phyloP scores from a whole-genome alignment of 2,329 filamentous ascomycete genomes.

The Pseudogymnoascus sp. region DNA sequence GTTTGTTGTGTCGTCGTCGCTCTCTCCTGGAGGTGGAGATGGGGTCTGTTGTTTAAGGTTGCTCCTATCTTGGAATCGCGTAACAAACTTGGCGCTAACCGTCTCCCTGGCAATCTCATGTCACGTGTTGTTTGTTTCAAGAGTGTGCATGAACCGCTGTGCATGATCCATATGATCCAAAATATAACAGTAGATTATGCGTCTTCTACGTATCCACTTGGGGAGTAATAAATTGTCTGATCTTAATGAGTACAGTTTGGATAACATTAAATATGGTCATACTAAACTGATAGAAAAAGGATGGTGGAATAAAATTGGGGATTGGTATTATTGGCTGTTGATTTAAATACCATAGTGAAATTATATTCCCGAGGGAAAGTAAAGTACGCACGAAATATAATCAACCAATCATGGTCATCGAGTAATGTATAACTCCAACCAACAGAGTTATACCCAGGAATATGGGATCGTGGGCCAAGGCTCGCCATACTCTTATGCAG shows the following conservation, averaged over 20 bases:
- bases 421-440: not conserved
- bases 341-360: not conserved
- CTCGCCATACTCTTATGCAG: not conserved
- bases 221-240: not conserved
- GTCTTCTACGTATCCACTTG: not conserved
- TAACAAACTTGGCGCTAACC: constrained; percentile 9
- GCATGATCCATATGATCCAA: not conserved
- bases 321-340: not conserved
- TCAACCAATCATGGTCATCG: not conserved
- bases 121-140: not conserved
- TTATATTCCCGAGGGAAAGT: not conserved
- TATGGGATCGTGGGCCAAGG: not conserved
- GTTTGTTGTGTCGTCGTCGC: constrained; percentile 9
- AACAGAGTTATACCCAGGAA: not conserved
- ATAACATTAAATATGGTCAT: not conserved
- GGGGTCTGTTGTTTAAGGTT: constrained; percentile 8
- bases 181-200: not conserved
- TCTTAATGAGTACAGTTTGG: not conserved
- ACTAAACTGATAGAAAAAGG: not conserved
- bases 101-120: constrained; percentile 6
- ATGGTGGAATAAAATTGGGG: not conserved
- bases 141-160: not conserved
- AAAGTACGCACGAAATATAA: not conserved
- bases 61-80: constrained; percentile 10
- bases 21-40: constrained; percentile 5